Base-by-base conservation (phyloP, 2,329 filamentous ascomycete species). In the Coniochaeta sp. region DNA sequence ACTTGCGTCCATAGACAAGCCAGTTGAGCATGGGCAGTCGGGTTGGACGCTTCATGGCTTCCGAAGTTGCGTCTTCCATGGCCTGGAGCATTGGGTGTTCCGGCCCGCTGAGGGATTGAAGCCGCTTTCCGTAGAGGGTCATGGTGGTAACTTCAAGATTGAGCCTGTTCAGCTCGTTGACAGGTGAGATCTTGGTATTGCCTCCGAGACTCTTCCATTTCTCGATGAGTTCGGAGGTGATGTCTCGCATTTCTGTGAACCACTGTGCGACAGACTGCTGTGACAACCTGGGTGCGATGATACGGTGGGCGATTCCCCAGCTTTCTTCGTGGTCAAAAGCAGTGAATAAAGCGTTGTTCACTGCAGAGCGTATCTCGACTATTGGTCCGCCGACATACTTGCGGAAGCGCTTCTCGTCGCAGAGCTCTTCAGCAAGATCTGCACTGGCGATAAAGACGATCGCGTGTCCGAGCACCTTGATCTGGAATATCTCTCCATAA, bases 21-120 rank as follows among this genome's bases (percentile, higher is more conserved):
- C 75, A 79, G 63, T 81, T 86, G 54, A 86, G 64, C 16, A 84
- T 22, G 6, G 74, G 74, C 0, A 77, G 81, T 2, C 84, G 73
- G 2, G 73, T 81, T 0, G 83, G 79, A 0, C 84, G 79, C 69
- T 78, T 79, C 64, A 86, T 78, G 2, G 82, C 79, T 66, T 86
- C 84, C 0, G 76, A 76, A 0, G 82, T 86, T 9, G 80, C 72
- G 38, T 78, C 75, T 60, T 84, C 80, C 78, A 85, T 83, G 16
- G 76, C 81, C 56, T 76, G 69, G 60, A 86, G 65, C 71, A 83
- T 75, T 0, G 79, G 74, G 26, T 80, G 79, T 22, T 75, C 74
- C 1, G 74, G 71, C 0, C 80, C 81, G 0, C 69, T 67, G 50
- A 86, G 69, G 57, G 73, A 73, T 62, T 81, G 72, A 26, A 83